Evolutionary conservation across 2,329 filamentous ascomycete genomes (phyloP).

Genomic region (Penicillium brevicompactum): DNA sequence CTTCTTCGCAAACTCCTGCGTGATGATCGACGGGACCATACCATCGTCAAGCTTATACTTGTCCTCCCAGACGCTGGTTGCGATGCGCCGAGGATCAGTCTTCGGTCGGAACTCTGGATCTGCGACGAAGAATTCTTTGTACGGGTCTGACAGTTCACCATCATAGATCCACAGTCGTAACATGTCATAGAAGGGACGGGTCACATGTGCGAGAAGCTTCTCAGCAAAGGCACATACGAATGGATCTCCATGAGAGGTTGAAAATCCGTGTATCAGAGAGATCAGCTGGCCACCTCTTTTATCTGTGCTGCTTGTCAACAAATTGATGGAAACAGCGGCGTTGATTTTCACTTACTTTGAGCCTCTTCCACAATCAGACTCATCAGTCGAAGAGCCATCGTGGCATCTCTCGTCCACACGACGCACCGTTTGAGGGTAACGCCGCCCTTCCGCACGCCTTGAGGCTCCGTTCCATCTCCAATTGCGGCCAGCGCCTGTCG

Average conservation of each 20-base stretch:
- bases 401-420: conserved; percentile 96
- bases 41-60: conserved; percentile 84
- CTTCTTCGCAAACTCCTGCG: conserved; percentile 89
- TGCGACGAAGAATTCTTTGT: conserved; percentile 90
- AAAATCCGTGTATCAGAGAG: conserved; percentile 89
- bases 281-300: conserved; percentile 90
- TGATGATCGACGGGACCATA: conserved; percentile 93
- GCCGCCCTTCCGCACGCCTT: conserved; percentile 78
- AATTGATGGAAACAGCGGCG: not conserved
- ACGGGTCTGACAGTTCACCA: conserved; percentile 95
- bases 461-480: conserved; percentile 59
- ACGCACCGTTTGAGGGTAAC: conserved; percentile 95
- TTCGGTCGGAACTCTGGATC: conserved; percentile 68
- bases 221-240: conserved; percentile 94
- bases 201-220: conserved; percentile 81
- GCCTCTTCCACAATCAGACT: conserved; percentile 92
- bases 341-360: conserved; percentile 57
- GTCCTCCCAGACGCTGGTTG: conserved; percentile 95
- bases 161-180: conserved; percentile 97
- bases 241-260: conserved; percentile 90
- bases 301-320: conserved; percentile 33
- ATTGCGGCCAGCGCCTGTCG: conserved; percentile 75
- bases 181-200: conserved; percentile 94
- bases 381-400: conserved; percentile 91
- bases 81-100: conserved; percentile 52